A percentile compares a stretch with the other conserved stretches of the same genome.
Evolutionary conservation across 176 grass and related monocot genomes (phyloP).

Genomic region (Urochloa ruziziensis): DNA sequence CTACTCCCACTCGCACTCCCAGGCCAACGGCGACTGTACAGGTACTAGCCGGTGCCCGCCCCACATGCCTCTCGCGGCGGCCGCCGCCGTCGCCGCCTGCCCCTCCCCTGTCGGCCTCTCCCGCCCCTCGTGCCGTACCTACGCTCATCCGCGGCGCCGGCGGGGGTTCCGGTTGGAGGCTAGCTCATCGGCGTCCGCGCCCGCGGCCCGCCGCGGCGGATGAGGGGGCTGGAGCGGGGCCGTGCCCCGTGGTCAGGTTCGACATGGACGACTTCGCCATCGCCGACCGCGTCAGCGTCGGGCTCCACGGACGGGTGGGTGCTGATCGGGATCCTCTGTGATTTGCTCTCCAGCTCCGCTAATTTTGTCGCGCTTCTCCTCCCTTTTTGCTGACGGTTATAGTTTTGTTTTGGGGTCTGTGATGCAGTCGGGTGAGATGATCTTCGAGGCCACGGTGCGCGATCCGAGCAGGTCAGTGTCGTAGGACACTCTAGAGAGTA

Average conservation of each 20-base stretch:
- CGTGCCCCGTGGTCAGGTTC: slow-evolving; percentile 70
- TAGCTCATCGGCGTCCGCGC: slow-evolving; percentile 33
- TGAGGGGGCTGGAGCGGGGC: slow-evolving; percentile 35
- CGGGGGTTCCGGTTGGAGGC: slow-evolving; percentile 31
- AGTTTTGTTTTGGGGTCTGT: background rate
- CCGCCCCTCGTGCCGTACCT: slow-evolving; percentile 8
- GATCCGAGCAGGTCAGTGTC: slow-evolving; percentile 75
- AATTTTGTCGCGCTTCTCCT: slow-evolving; percentile 7
- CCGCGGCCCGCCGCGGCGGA: slow-evolving; percentile 2
- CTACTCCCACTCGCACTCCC: background rate
- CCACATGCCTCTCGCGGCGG: slow-evolving; percentile 44
- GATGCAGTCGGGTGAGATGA: slow-evolving; percentile 74
- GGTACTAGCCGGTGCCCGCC: background rate
- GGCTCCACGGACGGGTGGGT: slow-evolving; percentile 88
- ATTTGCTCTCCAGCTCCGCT: background rate
- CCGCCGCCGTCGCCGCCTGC: slow-evolving; percentile 37
- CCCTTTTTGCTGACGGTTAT: background rate
- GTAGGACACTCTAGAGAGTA: background rate
- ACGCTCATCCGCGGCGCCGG: slow-evolving; percentile 7
- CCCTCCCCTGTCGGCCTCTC: slow-evolving; percentile 16
- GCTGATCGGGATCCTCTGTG: background rate
- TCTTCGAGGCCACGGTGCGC: slow-evolving; percentile 86
- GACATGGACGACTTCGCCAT: slow-evolving; percentile 70
- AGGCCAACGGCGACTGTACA: background rate
- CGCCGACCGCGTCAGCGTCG: slow-evolving; percentile 75